Base-by-base conservation (phyloP, 257 asterid species). In the Primulina eburnea region DNA sequence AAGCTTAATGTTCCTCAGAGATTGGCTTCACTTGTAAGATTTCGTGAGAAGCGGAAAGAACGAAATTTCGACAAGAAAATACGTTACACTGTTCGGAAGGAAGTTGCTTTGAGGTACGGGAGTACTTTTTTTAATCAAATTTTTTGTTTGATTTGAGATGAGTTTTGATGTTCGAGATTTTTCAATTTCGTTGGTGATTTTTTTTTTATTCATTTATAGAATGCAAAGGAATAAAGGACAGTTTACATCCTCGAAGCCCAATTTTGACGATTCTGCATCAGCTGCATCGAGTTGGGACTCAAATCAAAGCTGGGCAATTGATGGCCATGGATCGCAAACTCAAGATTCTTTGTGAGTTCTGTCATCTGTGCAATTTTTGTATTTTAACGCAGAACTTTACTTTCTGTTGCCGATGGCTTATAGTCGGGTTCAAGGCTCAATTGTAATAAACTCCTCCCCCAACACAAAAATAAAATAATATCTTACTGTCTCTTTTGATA, bases 171-270 rank as follows among this genome's bases (percentile, higher is more conserved):
- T 59, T 12, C 7, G 62, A 14, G 12, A 33, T 18, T 67, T 67
- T 52, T 65, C 38, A 3, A 26, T 8, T 5, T 69, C 70, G 43
- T 35, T 33, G 18, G 17, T 38, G 24, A 63, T 18, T 34, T 12
- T 10, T 59, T 59, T 40, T 32, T n/a, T 73, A 18, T 43, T 71
- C 58, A 68, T 65, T 29, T 73, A 18, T 62, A 89, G 96, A 81
- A 87, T 87, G 95, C 95, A 89, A 73, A 78, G 96, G 35, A 84
- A 86, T 61, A 90, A 86, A 84, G 96, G 96, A 26, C 95, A 90
- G 43, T 88, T 86, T 77, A 83, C 89, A 68, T 88, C 95, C 72
- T 84, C 89, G 43, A 87, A 88, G 77, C 77, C 82, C 29, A 66
- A 58, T 68, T 74, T 79, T 14, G 96, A 88, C 76, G 96, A 88